Conservation (phyloP, 805 yeast species). For the Candida tibetensis region DNA sequence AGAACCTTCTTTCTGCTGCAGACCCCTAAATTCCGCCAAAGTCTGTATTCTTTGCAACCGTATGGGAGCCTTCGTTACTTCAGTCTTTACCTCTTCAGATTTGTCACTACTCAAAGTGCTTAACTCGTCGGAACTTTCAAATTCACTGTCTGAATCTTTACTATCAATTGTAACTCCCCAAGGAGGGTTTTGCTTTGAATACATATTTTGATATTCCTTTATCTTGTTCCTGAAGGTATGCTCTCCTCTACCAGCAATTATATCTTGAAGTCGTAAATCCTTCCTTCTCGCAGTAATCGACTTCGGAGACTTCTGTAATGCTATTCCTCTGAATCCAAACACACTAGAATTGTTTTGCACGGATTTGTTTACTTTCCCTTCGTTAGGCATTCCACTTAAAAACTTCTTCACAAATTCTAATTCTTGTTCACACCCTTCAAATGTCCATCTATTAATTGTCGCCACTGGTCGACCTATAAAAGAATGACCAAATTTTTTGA, state of each 20-base stretch:
- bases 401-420: slow-evolving; percentile 16
- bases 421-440: slow-evolving; percentile 30
- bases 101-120: no score
- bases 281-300: slow-evolving; percentile 2
- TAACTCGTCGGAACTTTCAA: no score
- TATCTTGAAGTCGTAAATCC: slow-evolving; percentile 23
- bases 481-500: slow-evolving; percentile 13
- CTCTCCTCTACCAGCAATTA: slow-evolving; percentile 27
- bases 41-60: no score
- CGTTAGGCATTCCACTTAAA: background rate
- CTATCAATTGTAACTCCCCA: background rate
- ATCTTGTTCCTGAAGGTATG: slow-evolving; percentile 19
- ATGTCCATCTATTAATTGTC: slow-evolving; percentile 33
- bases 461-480: slow-evolving; percentile 16
- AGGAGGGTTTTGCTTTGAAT: slow-evolving; percentile 5
- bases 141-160: background rate
- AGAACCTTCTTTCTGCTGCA: no score
- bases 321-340: background rate
- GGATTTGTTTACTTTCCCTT: background rate
- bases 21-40: no score
- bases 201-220: slow-evolving; percentile 23
- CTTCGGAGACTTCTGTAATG: background rate
- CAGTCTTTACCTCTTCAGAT: no score
- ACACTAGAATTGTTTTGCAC: background rate
- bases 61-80: no score